Base-by-base conservation (phyloP, 148 eudicot genomes). In the Gaultheria prostrata region DNA sequence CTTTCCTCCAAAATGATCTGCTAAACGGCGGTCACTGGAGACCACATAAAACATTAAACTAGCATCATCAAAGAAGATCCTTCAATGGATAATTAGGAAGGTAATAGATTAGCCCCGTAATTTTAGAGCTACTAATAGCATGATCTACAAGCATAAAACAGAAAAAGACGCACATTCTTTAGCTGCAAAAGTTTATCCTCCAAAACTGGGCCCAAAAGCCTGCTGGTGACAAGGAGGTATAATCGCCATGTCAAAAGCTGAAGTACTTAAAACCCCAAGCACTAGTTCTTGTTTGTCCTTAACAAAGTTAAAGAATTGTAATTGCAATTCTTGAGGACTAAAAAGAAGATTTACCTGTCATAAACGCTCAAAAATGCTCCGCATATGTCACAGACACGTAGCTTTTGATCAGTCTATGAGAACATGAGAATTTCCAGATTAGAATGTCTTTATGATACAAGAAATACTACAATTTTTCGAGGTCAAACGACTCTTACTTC, bases 1-100 rank as follows among this genome's bases (percentile, higher is more conserved):
- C 91, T 96, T 96, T 59, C 99, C 98, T 81, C 99, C 99, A 89
- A 96, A 96, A 92, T 96, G 99, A 91, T 96, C 99, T 59, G 99
- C 93, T 87, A 96, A 90, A 83, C 99, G 99, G 54, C 98, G 98
- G 81, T 96, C 98, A 86, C 99, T 96, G 94, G 80, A 90, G 86
- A 84, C 80, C 83, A 89, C 81, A 89, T 26, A 51, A 56, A 32
- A 59, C 53, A 84, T 46, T 11, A 83, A 53, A 33, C 77, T 54
- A 30, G 30, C 69, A 72, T 32, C 4, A 77, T 21, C 10, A 53
- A 71, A 53, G 53, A 33, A 20, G 45, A 32, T 14, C 50, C 39
- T n/a, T 26, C 45, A 78, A 56, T 15, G 63, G 51, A 83, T 59
- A 83, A 21, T 6, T 28, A 63, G 28, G 79, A 82, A 79, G 53